Percentiles rank a stretch among this genome's conserved stretches.
Evolutionary conservation across 441 rosid genomes (phyloP).

Genomic region (Adansonia grandidieri): DNA sequence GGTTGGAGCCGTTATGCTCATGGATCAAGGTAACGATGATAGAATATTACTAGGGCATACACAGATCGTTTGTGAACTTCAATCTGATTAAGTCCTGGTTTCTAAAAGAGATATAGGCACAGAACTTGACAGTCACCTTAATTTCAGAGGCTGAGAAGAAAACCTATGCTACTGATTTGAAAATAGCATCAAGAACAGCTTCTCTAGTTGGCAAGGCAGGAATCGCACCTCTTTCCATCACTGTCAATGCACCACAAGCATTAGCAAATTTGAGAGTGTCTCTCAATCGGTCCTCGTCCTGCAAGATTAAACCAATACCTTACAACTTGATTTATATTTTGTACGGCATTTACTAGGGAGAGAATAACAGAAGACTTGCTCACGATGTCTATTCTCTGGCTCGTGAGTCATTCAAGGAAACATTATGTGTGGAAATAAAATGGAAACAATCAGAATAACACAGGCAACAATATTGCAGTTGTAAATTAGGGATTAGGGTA

Average conservation of each 20-base stretch:
- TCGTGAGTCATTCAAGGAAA: neutral
- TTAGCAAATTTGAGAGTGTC: slow-evolving; percentile 84
- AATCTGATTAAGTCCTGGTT: neutral
- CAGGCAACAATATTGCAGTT: neutral
- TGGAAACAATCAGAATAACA: neutral
- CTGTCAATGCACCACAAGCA: slow-evolving; percentile 92
- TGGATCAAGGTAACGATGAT: neutral
- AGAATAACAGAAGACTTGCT: neutral
- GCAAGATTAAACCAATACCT: slow-evolving; percentile 17
- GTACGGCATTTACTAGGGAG: neutral
- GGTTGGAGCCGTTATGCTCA: neutral
- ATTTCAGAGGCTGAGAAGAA: neutral
- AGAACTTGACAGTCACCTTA: neutral
- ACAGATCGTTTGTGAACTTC: neutral
- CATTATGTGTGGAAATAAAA: neutral
- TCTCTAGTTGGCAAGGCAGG: slow-evolving; percentile 87
- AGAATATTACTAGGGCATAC: slow-evolving; percentile 3
- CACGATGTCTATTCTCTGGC: no score
- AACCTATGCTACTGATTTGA: slow-evolving; percentile 45
- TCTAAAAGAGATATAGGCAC: neutral
- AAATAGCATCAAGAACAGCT: slow-evolving; percentile 57
- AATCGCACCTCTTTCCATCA: slow-evolving; percentile 86
- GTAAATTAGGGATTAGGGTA: neutral
- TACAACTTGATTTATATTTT: neutral
- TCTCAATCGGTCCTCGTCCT: slow-evolving; percentile 74